Evolutionary conservation across 2,329 filamentous ascomycete species (phyloP), one percentile per base, ranked within the genome.

Genomic region (Coleophoma crateriformis): DNA sequence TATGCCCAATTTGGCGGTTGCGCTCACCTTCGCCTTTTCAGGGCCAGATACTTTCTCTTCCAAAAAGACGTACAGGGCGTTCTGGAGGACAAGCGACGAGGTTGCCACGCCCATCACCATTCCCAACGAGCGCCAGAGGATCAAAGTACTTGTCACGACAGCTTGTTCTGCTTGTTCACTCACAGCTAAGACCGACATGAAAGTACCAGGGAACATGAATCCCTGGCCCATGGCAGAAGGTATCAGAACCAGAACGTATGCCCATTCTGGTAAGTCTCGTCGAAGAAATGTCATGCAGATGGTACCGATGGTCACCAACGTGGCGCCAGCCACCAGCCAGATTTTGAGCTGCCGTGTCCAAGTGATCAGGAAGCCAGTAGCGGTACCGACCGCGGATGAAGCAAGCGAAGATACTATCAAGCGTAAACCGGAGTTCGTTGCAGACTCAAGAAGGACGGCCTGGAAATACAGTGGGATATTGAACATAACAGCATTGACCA

Each of bases 381-480:
- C 62, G 1, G 81, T 73, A 41, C 82, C 84, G 7, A 73, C 68
- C 33, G 67, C 42, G 40, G 81, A 82, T 27, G 79, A 67, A 2
- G 76, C 77, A 22, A 82, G 57, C 1, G 82, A 81, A 4, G 84
- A 82, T 7, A 84, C 71, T 17, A 88, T 76, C 47, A 91, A 82
- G 40, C 83, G 79, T 27, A 90, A 77, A n/a, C 87, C 87, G 0
- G 87, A 88, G 20, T 75, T 71, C 0, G 87, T 89, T 14, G 87
- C 83, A 6, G 75, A 78, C 50, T 84, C 82, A 46, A 87, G 75
- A 44, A 88, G 81, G 22, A 89, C 85, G 35, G 83, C 85, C 63
- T 89, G 86, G 68, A 88, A 90, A 70, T 85, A 91, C 7, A 91
- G 71, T 1, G 87, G 87, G 6, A 78, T 74, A 63, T 84, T 84